These are phyloP conservation scores for Davidsoniella eucalypti DNA, from an alignment of 2,329 filamentous ascomycete species.

Conservation along the genomic window DNA sequence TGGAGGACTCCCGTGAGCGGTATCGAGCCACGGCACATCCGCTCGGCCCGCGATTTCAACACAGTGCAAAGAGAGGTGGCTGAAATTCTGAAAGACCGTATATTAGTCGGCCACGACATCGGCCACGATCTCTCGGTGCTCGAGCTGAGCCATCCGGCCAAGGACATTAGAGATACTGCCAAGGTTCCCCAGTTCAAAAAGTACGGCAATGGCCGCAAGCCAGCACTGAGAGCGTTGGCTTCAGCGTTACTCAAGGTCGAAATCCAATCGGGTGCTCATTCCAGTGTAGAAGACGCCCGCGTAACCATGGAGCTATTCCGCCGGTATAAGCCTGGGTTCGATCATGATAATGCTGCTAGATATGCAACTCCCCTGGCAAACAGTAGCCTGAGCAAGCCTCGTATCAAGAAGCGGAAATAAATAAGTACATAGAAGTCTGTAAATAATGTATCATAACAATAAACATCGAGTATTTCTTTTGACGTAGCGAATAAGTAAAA, in stretches of 20 bases:
- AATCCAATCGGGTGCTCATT: slow-evolving; percentile 48
- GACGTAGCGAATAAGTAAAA: too few relatives aligned
- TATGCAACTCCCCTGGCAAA: slow-evolving; percentile 23
- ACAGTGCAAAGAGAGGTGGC: slow-evolving; percentile 61
- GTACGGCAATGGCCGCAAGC: slow-evolving; percentile 49
- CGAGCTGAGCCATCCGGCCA: slow-evolving; percentile 58
- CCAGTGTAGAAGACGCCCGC: slow-evolving; percentile 62
- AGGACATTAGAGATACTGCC: slow-evolving; percentile 72
- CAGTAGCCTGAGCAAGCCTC: too few relatives aligned
- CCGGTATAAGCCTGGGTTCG: slow-evolving; percentile 69
- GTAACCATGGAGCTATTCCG: slow-evolving; percentile 82
- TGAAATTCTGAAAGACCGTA: slow-evolving; percentile 48
- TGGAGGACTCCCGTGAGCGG: slow-evolving; percentile 83
- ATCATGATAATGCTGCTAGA: slow-evolving; percentile 57
- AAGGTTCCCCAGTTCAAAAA: slow-evolving; percentile 60
- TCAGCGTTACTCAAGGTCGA: slow-evolving; percentile 41
- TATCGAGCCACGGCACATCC: slow-evolving; percentile 58
- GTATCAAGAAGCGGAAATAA: not conserved
- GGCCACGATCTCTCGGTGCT: slow-evolving; percentile 64
- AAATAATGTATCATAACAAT: not conserved
- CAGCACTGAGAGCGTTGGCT: slow-evolving; percentile 44
- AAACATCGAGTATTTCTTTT: not conserved
- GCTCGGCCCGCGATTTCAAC: slow-evolving; percentile 50
- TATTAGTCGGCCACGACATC: slow-evolving; percentile 72
- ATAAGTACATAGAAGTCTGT: not conserved